These are phyloP conservation scores for Podosphaera xanthii DNA, from an alignment of 2,329 filamentous ascomycete genomes.

Conservation along the genomic window DNA sequence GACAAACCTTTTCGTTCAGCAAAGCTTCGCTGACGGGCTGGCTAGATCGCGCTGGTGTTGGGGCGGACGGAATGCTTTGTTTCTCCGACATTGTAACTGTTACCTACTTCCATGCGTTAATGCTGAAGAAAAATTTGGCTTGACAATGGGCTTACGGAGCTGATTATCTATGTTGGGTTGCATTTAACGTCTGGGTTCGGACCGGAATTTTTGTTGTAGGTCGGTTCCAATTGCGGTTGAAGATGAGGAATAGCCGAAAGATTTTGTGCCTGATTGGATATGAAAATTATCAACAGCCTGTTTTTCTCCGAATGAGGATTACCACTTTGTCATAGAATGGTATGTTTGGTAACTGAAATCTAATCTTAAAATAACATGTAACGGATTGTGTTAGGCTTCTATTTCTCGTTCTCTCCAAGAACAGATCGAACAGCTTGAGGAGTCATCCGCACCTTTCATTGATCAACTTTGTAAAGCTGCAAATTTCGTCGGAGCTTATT, in stretches of 20 bases:
- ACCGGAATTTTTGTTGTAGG: neutral
- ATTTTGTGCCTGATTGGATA: conserved; percentile 2
- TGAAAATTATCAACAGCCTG: neutral
- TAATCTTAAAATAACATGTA: too few species aligned
- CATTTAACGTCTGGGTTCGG: too few species aligned
- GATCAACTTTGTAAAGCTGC: conserved; percentile 16
- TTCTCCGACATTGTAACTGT: conserved; percentile 12
- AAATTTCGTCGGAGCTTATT: conserved; percentile 14
- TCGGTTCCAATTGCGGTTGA: neutral
- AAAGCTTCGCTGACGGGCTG: conserved; percentile 89
- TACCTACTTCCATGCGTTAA: too few species aligned
- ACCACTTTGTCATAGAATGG: too few species aligned
- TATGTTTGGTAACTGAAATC: too few species aligned
- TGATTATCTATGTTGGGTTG: too few species aligned
- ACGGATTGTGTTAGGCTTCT: conserved; percentile 8
- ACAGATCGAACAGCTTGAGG: conserved; percentile 15
- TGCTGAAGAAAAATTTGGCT: too few species aligned
- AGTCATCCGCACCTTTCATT: conserved; percentile 15
- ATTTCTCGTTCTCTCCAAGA: conserved; percentile 15
- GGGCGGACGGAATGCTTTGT: conserved; percentile 22
- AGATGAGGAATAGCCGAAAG: conserved; percentile 1
- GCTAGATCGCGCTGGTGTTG: conserved; percentile 41
- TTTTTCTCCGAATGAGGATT: too few species aligned
- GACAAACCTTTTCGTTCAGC: conserved; percentile 82
- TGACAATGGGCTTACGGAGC: too few species aligned